A percentile compares a stretch with the other conserved stretches of the same genome.
These are phyloP conservation scores for Echites panduratus DNA, from an alignment of 257 asterid species.

Conservation along the genomic window DNA sequence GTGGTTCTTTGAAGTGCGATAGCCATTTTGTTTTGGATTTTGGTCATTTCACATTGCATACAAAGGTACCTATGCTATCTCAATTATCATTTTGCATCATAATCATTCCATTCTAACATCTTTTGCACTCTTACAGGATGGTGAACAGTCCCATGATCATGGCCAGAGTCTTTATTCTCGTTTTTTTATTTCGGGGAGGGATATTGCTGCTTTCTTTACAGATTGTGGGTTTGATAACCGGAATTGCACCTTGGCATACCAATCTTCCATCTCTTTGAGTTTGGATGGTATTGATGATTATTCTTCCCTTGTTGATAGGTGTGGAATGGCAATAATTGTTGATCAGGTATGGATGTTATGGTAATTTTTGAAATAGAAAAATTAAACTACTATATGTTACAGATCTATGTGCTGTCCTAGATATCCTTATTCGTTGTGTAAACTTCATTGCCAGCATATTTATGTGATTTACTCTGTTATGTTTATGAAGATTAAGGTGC, in stretches of 20 bases:
- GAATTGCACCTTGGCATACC: conserved; percentile 48
- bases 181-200: conserved; percentile 88
- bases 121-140: conserved; percentile 48
- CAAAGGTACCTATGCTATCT: conserved; percentile 51
- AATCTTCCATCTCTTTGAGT: conserved; percentile 43
- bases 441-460: neutral
- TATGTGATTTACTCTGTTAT: conserved; percentile 17
- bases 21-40: conserved; percentile 85
- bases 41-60: conserved; percentile 87
- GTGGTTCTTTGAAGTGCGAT: conserved; percentile 43
- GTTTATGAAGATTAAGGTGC: conserved; percentile 68
- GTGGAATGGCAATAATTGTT: conserved; percentile 86
- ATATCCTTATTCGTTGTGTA: neutral
- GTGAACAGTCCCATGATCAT: conserved; percentile 48
- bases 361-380: neutral
- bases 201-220: conserved; percentile 87
- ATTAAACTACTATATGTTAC: neutral
- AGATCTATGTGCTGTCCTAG: conserved; percentile 4
- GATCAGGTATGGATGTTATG: conserved; percentile 63
- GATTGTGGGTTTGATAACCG: conserved; percentile 49
- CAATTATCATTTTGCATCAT: conserved; percentile 14
- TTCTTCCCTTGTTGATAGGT: conserved; percentile 78
- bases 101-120: conserved; percentile 14
- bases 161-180: conserved; percentile 77
- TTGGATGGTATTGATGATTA: conserved; percentile 48